Evolutionary conservation across 768 basidiomycete species (phyloP), one percentile per base, ranked within the genome.

Genomic region (Leccinellum luteum): DNA sequence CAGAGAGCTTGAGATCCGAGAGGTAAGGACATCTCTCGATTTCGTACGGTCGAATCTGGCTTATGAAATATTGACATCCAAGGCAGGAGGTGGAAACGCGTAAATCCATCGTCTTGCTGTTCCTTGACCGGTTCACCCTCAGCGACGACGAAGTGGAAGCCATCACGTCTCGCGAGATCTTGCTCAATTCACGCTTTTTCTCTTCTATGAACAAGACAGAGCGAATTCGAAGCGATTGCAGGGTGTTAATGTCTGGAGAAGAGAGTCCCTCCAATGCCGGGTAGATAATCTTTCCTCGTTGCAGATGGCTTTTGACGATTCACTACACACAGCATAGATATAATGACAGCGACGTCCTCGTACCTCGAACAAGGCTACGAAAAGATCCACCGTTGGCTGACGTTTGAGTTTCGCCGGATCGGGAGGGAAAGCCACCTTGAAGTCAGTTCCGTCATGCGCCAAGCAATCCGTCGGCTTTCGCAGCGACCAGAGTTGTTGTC

Each of bases 301-400:
- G 41, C 8, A 6, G 15, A 21, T 4, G 7, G 31, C 30, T 56
- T 12, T 30, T 53, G 31, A 58, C 6, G 10, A 28, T 34, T 9
- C 57, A 17, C n/a, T 41, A 32, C 23, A 7, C 32, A 27, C 61
- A 97, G 95, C 3, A 73, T 92, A 47, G 96, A 98, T 66, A 92
- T 98, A 58, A 92, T 98, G 85, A 76, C 87, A 0, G 78, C 85
- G 8, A 97, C 92, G 0, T 86, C 89, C 0, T 78, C 85, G 9
- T 81, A 92, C 60, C 84, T 98, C 47, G 94, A 98, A 68, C 85
- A 90, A 62, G 95, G 87, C 3, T 95, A 91, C 72, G 86, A 91
- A 57, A 98, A 97, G 74, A 84, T 95, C 43, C 80, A 88, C 56
- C 86, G 93, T 25, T 95, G 90, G 85, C 84, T 87, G 69, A 81